Evolutionary conservation across 257 asterid genomes (phyloP).

Genomic region (Ilex asprella): DNA sequence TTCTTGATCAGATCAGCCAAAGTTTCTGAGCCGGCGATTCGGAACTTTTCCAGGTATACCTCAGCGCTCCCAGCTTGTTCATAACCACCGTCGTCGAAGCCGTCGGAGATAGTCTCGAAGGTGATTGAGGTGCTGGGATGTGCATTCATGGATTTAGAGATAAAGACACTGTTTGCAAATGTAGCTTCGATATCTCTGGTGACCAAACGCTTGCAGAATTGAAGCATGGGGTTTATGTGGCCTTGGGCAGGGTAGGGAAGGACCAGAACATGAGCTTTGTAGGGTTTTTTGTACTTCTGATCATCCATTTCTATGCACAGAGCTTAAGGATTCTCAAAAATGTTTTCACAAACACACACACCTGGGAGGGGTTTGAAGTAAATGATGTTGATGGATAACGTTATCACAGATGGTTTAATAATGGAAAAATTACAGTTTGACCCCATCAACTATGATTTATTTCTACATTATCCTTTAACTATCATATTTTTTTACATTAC

Average conservation of each 20-base stretch:
- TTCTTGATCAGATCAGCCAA: not conserved
- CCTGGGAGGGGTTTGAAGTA: no score
- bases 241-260: not conserved
- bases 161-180: not conserved
- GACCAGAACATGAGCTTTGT: not conserved
- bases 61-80: not conserved
- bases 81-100: not conserved
- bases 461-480: no score
- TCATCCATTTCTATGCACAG: no score
- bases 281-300: not conserved
- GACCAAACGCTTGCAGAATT: not conserved
- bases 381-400: no score
- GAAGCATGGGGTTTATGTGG: slow-evolving; percentile 2
- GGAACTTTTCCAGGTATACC: not conserved
- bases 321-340: no score
- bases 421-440: no score
- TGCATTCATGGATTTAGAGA: not conserved
- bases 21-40: not conserved
- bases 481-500: no score
- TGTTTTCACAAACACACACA: no score
- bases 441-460: no score
- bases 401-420: no score
- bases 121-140: not conserved
- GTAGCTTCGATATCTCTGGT: not conserved
- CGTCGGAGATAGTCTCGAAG: not conserved